Evolutionary conservation across 129 eudicot genomes (phyloP), one percentile per base, ranked within the genome.

Genomic region (Artemisia argyi): DNA sequence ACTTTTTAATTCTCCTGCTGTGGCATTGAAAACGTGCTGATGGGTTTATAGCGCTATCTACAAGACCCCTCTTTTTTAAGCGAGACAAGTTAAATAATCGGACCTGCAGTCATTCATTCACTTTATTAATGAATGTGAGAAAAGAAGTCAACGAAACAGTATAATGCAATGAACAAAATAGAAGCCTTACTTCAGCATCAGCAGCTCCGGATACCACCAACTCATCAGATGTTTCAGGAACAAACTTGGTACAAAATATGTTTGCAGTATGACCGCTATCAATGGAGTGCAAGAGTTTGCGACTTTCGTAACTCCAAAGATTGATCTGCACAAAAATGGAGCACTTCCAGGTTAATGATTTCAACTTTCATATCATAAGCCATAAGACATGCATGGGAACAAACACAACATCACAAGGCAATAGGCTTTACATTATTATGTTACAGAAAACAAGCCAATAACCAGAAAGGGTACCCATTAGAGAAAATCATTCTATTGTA

Each of bases 201-300:
- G 86, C 98, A 60, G 98, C 96, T 54, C 92, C 98, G 47, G 98
- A 90, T 57, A 82, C 96, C 51, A 94, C 92, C 69, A 90, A 76
- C 65, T 90, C 98, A 72, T 89, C 96, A 59, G 89, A 90, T 50
- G 98, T 87, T 84, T 94, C 98, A 26, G 98, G 98, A 57, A 94
- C 81, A 80, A 94, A 94, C 59, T 94, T 94, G 28, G 96, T 88
- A 60, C 98, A 94, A 77, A 94, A 94, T 83, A 94, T 94, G 50
- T 94, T 94, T 2, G 86, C 79, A 58, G 86, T 78, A 79, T 94
- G 98, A 47, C 98, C 98, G 3, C 91, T 87, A 39, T 94, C 96
- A 32, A 94, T 73, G 17, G 89, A 82, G 51, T 94, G 92, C 79
- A 94, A 68, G 32, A 94, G 96, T 69, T 81, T 90, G 26, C 83